Base-by-base conservation (phyloP, 1,139 yeast genomes). In the Yamadazyma epiphylla region DNA sequence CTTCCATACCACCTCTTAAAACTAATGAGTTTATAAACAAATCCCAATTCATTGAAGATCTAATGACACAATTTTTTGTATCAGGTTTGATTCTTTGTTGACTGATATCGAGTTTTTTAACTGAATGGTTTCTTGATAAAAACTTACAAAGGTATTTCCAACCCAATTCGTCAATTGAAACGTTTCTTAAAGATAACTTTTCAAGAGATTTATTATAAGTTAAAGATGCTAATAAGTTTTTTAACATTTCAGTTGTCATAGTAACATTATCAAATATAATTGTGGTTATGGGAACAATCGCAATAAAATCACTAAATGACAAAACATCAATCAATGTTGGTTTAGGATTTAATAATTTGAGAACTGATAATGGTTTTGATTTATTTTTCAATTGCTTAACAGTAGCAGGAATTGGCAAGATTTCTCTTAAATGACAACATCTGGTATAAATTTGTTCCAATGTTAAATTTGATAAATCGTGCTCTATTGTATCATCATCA, bases 341-440 rank as follows among this genome's bases (percentile, higher is more conserved):
- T 41, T 80, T 78, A 6, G 96, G 95, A 53, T 89, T 89, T 47
- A 88, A 67, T 57, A 89, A 70, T 48, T 86, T 83, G 39, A 89
- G 60, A 5, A 80, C 80, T 35, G 81, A 84, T 29, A 89, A 60
- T 2, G 96, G 95, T 25, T 80, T 73, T 1, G 78, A 56, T 47
- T 85, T 85, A 38, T 79, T 79, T 49, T 82, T 84, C 36, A 89
- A 70, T 53, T 89, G 97, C 47, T 81, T 83, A 45, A 87, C 55
- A 0, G 94, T 87, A 0, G 95, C 95, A 1, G 95, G 94, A 37
- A 89, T 88, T 1, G 97, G 97, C 41, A 89, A 59, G 32, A 89
- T 89, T 49, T 89, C 97, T 32, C 97, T 69, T 38, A 89, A 64
- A 57, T 89, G 97, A 49, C 96, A 89, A 53, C 96, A 88, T 42